phyloP scores from a whole-genome alignment of 106 monocot species.

The Vanilla planifolia region DNA sequence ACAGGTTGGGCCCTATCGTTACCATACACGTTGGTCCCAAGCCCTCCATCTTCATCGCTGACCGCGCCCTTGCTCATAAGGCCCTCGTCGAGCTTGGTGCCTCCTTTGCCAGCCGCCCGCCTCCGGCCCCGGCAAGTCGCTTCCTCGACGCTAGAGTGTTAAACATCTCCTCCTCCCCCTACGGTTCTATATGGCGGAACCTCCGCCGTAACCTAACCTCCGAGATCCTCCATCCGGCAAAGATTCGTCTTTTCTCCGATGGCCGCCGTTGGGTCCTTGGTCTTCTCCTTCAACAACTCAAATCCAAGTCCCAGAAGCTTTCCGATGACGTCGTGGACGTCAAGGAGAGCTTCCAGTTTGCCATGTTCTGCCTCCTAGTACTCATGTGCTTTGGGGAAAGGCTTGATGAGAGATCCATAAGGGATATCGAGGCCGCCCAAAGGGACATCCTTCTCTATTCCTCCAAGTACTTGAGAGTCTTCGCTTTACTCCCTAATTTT shows the following conservation, averaged over 20 bases:
- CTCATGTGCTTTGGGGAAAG: conserved; percentile 14
- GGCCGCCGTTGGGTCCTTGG: conserved; percentile 6
- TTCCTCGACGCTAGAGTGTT: not conserved
- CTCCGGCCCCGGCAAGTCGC: not conserved
- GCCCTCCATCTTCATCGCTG: conserved; percentile 5
- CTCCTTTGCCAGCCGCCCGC: conserved; percentile 1
- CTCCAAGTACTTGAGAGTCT: no score
- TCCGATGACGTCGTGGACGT: not conserved
- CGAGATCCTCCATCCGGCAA: conserved; percentile 6
- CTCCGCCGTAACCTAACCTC: conserved; percentile 11
- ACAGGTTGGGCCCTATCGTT: conserved; percentile 9
- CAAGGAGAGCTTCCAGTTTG: conserved; percentile 4
- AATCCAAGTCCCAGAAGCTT: not conserved
- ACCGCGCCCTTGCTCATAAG: not conserved
- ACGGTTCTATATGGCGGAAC: conserved; percentile 9
- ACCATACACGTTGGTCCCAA: conserved; percentile 5
- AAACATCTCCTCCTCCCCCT: conserved; percentile 2
- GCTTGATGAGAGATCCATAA: conserved; percentile 2
- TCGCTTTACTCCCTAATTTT: not conserved
- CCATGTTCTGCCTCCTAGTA: conserved; percentile 4
- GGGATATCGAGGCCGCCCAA: not conserved
- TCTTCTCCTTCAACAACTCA: not conserved
- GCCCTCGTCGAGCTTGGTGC: conserved; percentile 4
- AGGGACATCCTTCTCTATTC: not conserved
- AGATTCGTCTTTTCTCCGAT: not conserved